These are phyloP conservation scores for Halophytophthora polymorphica DNA, from an alignment of 352 stramenopile species.

Conservation along the genomic window DNA sequence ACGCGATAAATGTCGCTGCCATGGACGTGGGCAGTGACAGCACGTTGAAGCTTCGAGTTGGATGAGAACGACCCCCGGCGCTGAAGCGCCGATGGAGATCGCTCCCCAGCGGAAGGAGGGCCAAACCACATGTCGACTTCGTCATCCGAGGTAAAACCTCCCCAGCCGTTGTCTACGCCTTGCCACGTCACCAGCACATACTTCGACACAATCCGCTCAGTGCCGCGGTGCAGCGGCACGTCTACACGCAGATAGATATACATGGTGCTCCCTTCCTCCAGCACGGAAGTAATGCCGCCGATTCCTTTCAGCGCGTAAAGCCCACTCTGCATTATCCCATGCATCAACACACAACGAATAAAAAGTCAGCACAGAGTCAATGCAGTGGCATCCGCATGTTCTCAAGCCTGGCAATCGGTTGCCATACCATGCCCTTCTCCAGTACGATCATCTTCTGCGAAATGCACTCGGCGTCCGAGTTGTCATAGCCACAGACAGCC, in stretches of 20 bases:
- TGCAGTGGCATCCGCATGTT: not conserved
- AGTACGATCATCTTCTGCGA: constrained; percentile 72
- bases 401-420: not conserved
- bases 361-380: not conserved
- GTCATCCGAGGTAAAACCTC: constrained; percentile 69
- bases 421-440: constrained; percentile 81
- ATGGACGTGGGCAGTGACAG: constrained; percentile 75
- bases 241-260: constrained; percentile 90
- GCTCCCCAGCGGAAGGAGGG: constrained; percentile 38
- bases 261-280: constrained; percentile 80
- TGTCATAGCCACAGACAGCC: constrained; percentile 81
- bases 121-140: constrained; percentile 61
- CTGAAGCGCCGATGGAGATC: constrained; percentile 18
- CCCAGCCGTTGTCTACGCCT: constrained; percentile 43
- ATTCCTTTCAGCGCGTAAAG: constrained; percentile 82
- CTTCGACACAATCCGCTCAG: constrained; percentile 83
- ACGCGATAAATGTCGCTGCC: constrained; percentile 85
- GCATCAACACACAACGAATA: not conserved
- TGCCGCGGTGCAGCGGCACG: constrained; percentile 75
- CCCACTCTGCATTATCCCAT: constrained; percentile 45
- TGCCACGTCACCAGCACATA: constrained; percentile 88
- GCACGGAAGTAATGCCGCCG: constrained; percentile 65
- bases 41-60: constrained; percentile 75
- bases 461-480: constrained; percentile 50
- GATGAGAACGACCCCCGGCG: constrained; percentile 46